Percentiles rank a stretch among this genome's conserved stretches.
Evolutionary conservation across 148 eudicot genomes (phyloP).

Genomic region (Arbutus unedo): DNA sequence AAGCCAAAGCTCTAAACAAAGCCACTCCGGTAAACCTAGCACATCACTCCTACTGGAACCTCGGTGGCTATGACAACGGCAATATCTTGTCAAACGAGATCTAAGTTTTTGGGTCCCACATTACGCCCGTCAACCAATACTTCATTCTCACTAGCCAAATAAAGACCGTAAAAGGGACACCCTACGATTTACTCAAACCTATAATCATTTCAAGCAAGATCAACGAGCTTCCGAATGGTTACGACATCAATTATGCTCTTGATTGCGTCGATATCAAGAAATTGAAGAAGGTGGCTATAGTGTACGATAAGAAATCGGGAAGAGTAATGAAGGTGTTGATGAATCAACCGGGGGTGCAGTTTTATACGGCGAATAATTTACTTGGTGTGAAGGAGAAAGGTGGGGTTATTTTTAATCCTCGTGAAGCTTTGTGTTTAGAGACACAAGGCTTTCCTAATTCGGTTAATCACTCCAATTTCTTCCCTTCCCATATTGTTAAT

Average conservation of each 20-base stretch:
- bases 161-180: slow-evolving; percentile 54
- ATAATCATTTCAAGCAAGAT: slow-evolving; percentile 47
- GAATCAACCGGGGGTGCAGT: slow-evolving; percentile 68
- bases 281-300: slow-evolving; percentile 50
- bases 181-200: slow-evolving; percentile 57
- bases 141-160: slow-evolving; percentile 81
- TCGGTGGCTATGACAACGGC: slow-evolving; percentile 69
- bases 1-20: slow-evolving; percentile 60
- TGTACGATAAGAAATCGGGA: slow-evolving; percentile 45
- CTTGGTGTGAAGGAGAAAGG: slow-evolving; percentile 48
- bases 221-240: slow-evolving; percentile 40
- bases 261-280: slow-evolving; percentile 21
- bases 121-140: slow-evolving; percentile 49
- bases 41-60: slow-evolving; percentile 86
- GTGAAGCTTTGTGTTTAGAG: slow-evolving; percentile 71
- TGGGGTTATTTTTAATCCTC: slow-evolving; percentile 46
- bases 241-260: slow-evolving; percentile 70
- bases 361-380: slow-evolving; percentile 54
- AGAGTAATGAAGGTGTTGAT: slow-evolving; percentile 54
- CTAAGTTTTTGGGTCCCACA: slow-evolving; percentile 57
- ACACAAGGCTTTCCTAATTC: slow-evolving; percentile 80
- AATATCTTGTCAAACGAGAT: slow-evolving; percentile 49
- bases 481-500: slow-evolving; percentile 58
- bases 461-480: slow-evolving; percentile 69
- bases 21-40: slow-evolving; percentile 88